These are phyloP conservation scores for Phoenix dactylifera DNA, from an alignment of 176 grass and related monocot genomes.

Conservation along the genomic window DNA sequence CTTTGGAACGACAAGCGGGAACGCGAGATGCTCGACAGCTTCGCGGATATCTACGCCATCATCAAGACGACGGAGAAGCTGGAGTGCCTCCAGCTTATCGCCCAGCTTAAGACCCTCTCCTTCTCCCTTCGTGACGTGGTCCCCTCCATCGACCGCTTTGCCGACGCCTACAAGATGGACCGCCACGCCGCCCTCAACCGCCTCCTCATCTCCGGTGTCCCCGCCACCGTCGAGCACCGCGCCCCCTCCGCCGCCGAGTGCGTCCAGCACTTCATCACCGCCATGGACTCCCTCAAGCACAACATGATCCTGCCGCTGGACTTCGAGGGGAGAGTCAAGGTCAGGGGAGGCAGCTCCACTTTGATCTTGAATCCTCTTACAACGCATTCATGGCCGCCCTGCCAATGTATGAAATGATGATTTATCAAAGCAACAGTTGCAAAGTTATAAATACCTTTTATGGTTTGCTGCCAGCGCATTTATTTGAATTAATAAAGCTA, in stretches of 20 bases:
- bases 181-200: constrained; percentile 82
- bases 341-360: constrained; percentile 76
- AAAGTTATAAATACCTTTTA: too few species aligned
- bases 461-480: too few species aligned
- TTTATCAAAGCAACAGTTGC: too few species aligned
- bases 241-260: constrained; percentile 49
- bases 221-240: constrained; percentile 90
- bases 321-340: constrained; percentile 85
- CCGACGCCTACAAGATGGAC: constrained; percentile 77
- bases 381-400: constrained; percentile 80
- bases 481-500: too few species aligned
- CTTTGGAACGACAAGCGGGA: constrained; percentile 92
- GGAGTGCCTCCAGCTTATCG: constrained; percentile 96
- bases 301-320: constrained; percentile 85
- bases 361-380: constrained; percentile 85
- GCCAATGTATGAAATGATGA: constrained; percentile 11
- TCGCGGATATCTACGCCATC: constrained; percentile 89
- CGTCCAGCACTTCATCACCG: constrained; percentile 93
- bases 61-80: constrained; percentile 92
- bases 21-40: constrained; percentile 84
- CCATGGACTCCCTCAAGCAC: constrained; percentile 91
- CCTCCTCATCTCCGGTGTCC: constrained; percentile 81
- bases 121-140: constrained; percentile 64
- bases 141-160: constrained; percentile 63
- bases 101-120: constrained; percentile 83